These are phyloP conservation scores for Lycium barbarum DNA, from an alignment of 257 asterid species.

Conservation along the genomic window DNA sequence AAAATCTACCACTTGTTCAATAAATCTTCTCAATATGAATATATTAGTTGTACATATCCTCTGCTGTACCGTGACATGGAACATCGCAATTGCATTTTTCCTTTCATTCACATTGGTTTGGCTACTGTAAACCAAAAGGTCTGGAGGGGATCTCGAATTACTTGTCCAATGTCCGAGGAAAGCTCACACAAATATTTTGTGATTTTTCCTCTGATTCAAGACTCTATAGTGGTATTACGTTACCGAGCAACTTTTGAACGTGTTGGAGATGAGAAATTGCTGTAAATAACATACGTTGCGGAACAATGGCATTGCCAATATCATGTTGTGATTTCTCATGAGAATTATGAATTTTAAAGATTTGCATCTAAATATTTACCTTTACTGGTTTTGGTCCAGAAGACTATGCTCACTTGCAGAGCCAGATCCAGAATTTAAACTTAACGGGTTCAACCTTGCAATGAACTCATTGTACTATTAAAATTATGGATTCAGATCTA, in stretches of 20 bases:
- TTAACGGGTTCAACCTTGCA: not conserved
- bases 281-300: not conserved
- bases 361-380: constrained; percentile 23
- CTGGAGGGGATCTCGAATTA: not conserved
- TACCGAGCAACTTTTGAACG: not conserved
- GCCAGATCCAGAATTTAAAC: not conserved
- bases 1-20: constrained; percentile 31
- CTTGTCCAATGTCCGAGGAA: not conserved
- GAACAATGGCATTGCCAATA: not conserved
- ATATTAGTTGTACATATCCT: constrained; percentile 51
- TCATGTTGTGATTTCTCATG: constrained; percentile 19
- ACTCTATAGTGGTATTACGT: not conserved
- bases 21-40: constrained; percentile 34
- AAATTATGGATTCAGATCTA: not conserved
- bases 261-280: constrained; percentile 15
- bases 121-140: not conserved
- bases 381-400: not conserved
- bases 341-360: not conserved
- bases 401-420: not conserved
- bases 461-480: not conserved
- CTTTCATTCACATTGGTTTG: too few species aligned
- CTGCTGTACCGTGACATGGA: not conserved
- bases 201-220: not conserved
- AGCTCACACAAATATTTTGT: not conserved
- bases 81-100: too few species aligned